Percentiles rank a stretch among this genome's conserved stretches.
These are phyloP conservation scores for Aspergillus sp. DNA, from an alignment of 2,329 filamentous ascomycete species.

Conservation along the genomic window DNA sequence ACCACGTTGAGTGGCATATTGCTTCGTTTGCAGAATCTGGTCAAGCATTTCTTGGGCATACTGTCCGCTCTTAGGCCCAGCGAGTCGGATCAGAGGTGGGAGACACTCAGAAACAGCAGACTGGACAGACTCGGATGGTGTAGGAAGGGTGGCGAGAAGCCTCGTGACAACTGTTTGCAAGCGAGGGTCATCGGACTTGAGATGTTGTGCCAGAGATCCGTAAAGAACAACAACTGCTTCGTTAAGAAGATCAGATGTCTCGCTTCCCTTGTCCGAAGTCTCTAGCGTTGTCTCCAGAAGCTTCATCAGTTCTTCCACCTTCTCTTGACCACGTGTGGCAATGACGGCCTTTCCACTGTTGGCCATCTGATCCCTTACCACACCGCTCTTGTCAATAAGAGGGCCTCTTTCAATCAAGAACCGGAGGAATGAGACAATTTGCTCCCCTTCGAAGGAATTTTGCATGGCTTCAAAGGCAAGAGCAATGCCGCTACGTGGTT, in stretches of 20 bases:
- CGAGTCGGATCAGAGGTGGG: conserved; percentile 83
- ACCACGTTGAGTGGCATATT: conserved; percentile 87
- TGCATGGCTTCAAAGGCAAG: conserved; percentile 82
- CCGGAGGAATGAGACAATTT: conserved; percentile 74
- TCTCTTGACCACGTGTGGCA: conserved; percentile 72
- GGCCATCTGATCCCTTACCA: conserved; percentile 85
- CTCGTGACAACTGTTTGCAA: conserved; percentile 85
- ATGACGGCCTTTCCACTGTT: conserved; percentile 83
- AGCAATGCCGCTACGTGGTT: conserved; percentile 84
- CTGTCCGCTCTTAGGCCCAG: conserved; percentile 70
- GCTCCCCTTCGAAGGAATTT: conserved; percentile 63
- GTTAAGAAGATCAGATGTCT: conserved; percentile 84
- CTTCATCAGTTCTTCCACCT: conserved; percentile 88
- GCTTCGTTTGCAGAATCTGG: conserved; percentile 80
- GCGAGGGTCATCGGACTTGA: conserved; percentile 80
- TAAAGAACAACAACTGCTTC: conserved; percentile 98
- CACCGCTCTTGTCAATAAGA: conserved; percentile 75
- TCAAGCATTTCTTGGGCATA: conserved; percentile 82
- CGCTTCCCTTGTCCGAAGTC: conserved; percentile 75
- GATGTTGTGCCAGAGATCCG: conserved; percentile 84
- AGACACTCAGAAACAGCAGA: conserved; percentile 94
- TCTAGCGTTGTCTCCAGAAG: conserved; percentile 88
- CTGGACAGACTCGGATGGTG: conserved; percentile 94
- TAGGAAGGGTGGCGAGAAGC: conserved; percentile 82
- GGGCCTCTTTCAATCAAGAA: conserved; percentile 86